A percentile compares a stretch with the other conserved stretches of the same genome.
phyloP scores from a whole-genome alignment of 768 basidiomycete species.

The Hebeloma cylindrosporum region DNA sequence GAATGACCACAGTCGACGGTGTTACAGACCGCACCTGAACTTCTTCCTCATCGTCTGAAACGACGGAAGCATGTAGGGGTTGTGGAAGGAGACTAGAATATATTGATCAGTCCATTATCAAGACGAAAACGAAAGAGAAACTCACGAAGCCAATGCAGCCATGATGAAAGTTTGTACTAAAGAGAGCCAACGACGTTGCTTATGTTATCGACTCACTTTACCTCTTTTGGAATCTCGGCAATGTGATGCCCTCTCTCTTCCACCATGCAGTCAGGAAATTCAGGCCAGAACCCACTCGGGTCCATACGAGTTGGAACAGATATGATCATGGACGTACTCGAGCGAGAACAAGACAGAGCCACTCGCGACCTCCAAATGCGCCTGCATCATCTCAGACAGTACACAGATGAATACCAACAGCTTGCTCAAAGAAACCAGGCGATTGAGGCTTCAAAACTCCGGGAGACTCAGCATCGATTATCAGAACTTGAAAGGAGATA shows the following conservation, averaged over 20 bases:
- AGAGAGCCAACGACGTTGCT: constrained; percentile 8
- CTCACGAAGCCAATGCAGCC: constrained; percentile 76
- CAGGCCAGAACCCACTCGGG: no score
- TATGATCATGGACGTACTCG: constrained; percentile 21
- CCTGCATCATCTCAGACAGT: background rate
- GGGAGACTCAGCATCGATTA: background rate
- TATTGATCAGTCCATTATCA: constrained; percentile 7
- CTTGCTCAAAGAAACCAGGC: background rate
- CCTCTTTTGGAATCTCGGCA: no score
- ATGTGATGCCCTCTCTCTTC: no score
- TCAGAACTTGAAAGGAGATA: background rate
- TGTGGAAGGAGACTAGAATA: constrained; percentile 64
- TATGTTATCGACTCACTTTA: background rate
- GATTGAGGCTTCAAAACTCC: background rate
- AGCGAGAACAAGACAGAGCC: constrained; percentile 19
- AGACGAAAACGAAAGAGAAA: constrained; percentile 16
- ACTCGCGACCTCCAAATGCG: background rate
- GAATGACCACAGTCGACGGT: constrained; percentile 40
- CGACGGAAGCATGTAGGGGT: constrained; percentile 53
- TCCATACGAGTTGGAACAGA: constrained; percentile 25
- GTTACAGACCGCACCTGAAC: constrained; percentile 34
- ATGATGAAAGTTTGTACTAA: constrained; percentile 23
- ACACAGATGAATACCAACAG: background rate
- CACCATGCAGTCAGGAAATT: no score
- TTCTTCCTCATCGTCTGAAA: constrained; percentile 66